Percentiles rank a stretch among this genome's conserved stretches.
Conservation (phyloP, 441 rosid genomes). For the Manihot esculenta region DNA sequence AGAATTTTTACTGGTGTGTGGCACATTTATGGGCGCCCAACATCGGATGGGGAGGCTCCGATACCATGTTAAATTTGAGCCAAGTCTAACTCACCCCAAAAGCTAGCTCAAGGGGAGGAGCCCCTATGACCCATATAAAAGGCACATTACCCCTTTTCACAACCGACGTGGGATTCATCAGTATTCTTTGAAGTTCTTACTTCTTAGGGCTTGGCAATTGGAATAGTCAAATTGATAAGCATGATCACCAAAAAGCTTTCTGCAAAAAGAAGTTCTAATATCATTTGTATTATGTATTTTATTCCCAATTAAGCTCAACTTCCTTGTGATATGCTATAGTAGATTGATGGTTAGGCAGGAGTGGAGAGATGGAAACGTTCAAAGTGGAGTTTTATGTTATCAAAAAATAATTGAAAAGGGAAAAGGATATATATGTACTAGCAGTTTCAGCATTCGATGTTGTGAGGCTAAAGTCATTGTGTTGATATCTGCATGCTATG, state of each 20-base stretch:
- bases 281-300: background rate
- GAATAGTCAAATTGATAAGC: background rate
- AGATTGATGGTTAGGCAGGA: background rate
- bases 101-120: too few relatives aligned
- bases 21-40: too few relatives aligned
- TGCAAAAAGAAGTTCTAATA: background rate
- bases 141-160: too few relatives aligned
- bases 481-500: background rate
- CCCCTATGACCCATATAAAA: too few relatives aligned
- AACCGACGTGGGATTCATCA: too few relatives aligned
- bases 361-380: background rate
- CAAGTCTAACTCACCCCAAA: too few relatives aligned
- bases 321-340: background rate
- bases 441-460: background rate
- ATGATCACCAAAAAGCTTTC: background rate
- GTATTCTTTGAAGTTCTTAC: background rate
- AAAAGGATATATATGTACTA: background rate
- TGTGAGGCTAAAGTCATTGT: background rate
- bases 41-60: too few relatives aligned
- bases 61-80: too few relatives aligned
- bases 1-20: too few relatives aligned
- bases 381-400: background rate
- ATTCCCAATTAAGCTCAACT: background rate
- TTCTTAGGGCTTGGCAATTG: background rate
- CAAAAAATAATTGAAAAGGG: background rate